Evolutionary conservation across 495 filamentous ascomycete genomes (phyloP).

Genomic region (Zalerion maritima): DNA sequence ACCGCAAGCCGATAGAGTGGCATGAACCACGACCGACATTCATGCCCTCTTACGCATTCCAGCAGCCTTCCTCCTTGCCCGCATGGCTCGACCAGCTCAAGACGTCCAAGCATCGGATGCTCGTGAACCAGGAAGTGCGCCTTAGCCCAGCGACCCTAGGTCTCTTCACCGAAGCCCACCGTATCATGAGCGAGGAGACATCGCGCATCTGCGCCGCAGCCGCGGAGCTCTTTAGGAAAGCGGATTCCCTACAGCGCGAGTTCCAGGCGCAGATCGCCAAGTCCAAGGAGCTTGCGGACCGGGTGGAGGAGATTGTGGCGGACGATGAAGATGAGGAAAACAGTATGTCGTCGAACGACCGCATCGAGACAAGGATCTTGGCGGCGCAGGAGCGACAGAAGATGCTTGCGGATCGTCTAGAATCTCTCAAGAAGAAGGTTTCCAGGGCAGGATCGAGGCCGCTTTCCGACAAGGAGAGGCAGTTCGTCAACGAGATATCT

Average conservation of each 20-base stretch:
- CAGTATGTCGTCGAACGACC: slow-evolving; percentile 32
- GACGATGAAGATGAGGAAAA: slow-evolving; percentile 36
- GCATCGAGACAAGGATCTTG: slow-evolving; percentile 45
- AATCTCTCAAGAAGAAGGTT: slow-evolving; percentile 45
- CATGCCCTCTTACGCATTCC: slow-evolving; percentile 52
- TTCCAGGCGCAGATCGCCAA: slow-evolving; percentile 55
- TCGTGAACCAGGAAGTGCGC: slow-evolving; percentile 55
- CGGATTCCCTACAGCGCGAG: slow-evolving; percentile 56
- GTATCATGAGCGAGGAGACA: slow-evolving; percentile 59
- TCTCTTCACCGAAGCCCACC: slow-evolving; percentile 62
- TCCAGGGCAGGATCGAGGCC: slow-evolving; percentile 42
- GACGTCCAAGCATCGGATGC: slow-evolving; percentile 40
- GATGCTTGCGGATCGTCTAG: slow-evolving; percentile 45
- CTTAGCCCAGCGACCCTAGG: slow-evolving; percentile 63
- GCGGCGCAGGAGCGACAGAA: slow-evolving; percentile 42
- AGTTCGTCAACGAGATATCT: slow-evolving; percentile 51
- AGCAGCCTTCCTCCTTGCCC: slow-evolving; percentile 41
- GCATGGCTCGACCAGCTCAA: slow-evolving; percentile 46
- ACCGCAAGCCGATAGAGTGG: slow-evolving; percentile 19
- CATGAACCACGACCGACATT: slow-evolving; percentile 51
- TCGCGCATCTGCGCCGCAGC: slow-evolving; percentile 56
- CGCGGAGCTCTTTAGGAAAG: slow-evolving; percentile 68
- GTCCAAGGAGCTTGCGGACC: slow-evolving; percentile 48
- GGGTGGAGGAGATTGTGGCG: slow-evolving; percentile 51
- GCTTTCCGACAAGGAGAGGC: slow-evolving; percentile 59